Evolutionary conservation across 2,329 filamentous ascomycete genomes (phyloP), one percentile per base, ranked within the genome.

Genomic region (Curvularia lunata): DNA sequence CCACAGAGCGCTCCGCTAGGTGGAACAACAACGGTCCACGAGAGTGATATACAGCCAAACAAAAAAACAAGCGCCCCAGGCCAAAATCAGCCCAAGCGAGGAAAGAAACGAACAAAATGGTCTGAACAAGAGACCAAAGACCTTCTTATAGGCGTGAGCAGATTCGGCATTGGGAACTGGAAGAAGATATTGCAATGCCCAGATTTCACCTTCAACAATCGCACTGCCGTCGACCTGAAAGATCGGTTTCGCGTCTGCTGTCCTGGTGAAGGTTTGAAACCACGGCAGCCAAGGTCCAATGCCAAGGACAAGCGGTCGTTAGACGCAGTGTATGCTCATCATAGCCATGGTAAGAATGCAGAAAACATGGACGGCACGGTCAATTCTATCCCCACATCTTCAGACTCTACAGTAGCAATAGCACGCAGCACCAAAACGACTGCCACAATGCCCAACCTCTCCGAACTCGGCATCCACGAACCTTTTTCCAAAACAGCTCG

Each of bases 151-250:
- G 86, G 86, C 0, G 86, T 88, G 8, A 80, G 83, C 37, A 83
- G 81, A 60, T 87, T 85, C 65, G 86, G 86, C 1, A 84, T 88
- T 58, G 86, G 86, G 3, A 86, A 82, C 61, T 89, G 86, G 86
- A 88, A 86, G 54, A 83, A 82, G 62, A 88, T 89, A 18, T 70
- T 88, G 25, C 78, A 83, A 3, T 83, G 84, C 62, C 72, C 82
- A 16, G 83, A 86, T 32, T 83, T 85, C 56, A 77, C 75, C 3
- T 88, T 89, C 67, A 80, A 85, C 58, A 78, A 81, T 10, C 79
- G 86, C 27, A 86, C 82, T n/a, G 82, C 85, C 9, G 81, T 86
- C 23, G 86, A 88, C 64, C 71, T 89, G 47, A 89, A 88, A 74
- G 86, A 89, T 67, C 79, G 84, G 50, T 85, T 85, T 60, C 80